Base-by-base conservation (phyloP, 257 asterid genomes). In the Phtheirospermum japonicum region DNA sequence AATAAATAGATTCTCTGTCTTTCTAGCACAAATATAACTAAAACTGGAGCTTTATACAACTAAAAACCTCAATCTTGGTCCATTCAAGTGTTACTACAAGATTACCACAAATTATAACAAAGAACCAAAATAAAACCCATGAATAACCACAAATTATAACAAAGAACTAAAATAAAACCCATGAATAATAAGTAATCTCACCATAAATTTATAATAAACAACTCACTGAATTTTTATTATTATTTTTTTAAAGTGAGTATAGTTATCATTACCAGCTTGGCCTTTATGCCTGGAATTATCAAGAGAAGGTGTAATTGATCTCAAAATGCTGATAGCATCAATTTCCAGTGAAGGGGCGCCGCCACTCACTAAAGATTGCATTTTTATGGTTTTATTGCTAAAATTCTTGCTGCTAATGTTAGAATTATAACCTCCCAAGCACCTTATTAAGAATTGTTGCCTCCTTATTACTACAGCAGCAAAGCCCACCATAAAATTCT, bases 271-370 rank as follows among this genome's bases (percentile, higher is more conserved):
- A 92, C 99, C 99, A 77, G 99, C 99, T 82, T 92, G 97, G 82
- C 97, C 97, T 79, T 89, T 92, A 77, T 92, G 91, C 77, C 70
- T 83, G 33, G 89, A 66, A 63, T 72, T 65, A 66, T 85, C 95
- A 39, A 92, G 88, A 70, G 85, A 70, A 0, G 99, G 99, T 62
- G 92, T 85, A 50, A 92, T 82, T 71, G 95, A 78, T 82, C 83
- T 82, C 84, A 92, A 72, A 76, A 89, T 67, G 67, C 76, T 66
- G 67, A 80, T 45, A 63, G 93, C 88, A 71, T 86, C 96, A 33
- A 74, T 83, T 71, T 89, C 93, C 83, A 75, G 49, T 16, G 82
- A 62, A 57, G 81, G 64, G 53, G 71, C 67, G 63, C 85, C 76
- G 50, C 76, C 75, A 57, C 85, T 74, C 83, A 64, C 59, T 39